These are phyloP conservation scores for Melaleuca alternifolia DNA, from an alignment of 345 rosid genomes.

Conservation along the genomic window DNA sequence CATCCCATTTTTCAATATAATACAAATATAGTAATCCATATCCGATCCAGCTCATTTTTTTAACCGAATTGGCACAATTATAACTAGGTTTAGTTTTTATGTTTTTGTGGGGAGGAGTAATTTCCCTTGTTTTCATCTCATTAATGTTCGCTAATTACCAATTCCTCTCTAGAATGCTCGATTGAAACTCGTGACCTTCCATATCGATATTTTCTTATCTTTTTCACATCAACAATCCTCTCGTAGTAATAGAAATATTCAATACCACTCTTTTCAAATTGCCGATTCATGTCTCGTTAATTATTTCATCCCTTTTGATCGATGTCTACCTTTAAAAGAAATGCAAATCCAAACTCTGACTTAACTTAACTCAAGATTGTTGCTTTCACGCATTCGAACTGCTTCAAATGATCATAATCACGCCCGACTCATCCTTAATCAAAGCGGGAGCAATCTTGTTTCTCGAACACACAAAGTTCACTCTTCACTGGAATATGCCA, in stretches of 20 bases:
- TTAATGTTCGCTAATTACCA: rapidly evolving
- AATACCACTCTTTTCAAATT: not conserved
- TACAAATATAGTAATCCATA: no score
- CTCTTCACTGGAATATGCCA: no score
- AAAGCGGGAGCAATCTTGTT: no score
- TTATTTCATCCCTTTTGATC: not conserved
- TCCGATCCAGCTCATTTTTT: no score
- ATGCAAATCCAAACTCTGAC: not conserved
- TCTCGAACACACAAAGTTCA: no score
- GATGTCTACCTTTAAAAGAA: not conserved
- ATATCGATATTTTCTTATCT: no score
- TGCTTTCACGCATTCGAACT: not conserved
- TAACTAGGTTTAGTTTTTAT: no score
- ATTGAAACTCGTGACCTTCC: not conserved
- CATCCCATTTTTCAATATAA: no score
- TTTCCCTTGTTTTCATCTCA: not conserved
- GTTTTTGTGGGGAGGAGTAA: no score
- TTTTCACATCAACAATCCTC: no score
- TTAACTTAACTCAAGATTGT: not conserved
- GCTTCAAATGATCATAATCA: not conserved
- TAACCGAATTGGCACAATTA: no score
- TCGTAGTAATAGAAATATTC: not conserved
- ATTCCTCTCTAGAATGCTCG: not conserved
- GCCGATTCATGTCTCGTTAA: not conserved
- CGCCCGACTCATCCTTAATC: not conserved